Evolutionary conservation across 2,329 filamentous ascomycete genomes (phyloP), one percentile per base, ranked within the genome.

Genomic region (Spiromastix sp.): DNA sequence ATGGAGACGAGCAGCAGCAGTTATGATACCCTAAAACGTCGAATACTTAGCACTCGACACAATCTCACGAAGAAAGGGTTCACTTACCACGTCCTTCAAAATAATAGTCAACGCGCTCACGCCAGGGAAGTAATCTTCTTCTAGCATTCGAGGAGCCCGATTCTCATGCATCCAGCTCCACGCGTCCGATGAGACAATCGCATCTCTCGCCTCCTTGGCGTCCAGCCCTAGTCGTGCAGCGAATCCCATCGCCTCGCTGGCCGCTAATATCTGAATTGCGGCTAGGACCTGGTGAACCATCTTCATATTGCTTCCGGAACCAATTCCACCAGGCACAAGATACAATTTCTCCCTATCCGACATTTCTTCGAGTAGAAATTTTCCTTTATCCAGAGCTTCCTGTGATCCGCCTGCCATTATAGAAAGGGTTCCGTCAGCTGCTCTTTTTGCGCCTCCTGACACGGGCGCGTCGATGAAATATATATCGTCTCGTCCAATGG

Each of bases 381-480:
- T 66, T 1, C 70, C 77, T 38, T 70, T 71, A 21, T 67, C 61
- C 2, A 85, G 57, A 4, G 74, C 73, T 2, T 63, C 66, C 1
- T 71, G 66, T 0, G 71, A 62, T 0, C 69, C 79, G 2, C 77
- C 75, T 0, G 79, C 79, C 72, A 87, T 84, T 51, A 87, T 85
- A 5, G 79, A 81, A 27, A 86, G 60, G 0, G 80, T 83, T 3
- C 81, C 81, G 32, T 80, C 71, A 0, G 77, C 79, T 2, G 81
- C 81, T 21, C 81, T 69, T 7, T 70, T 66, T 0, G 77, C 73
- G 2, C 81, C 81, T 1, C 81, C 81, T 0, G 79, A 84, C 0
- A 86, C 81, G 0, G 81, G 81, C 15, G 72, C 71, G 55, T 85
- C 81, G 33, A 87, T 70, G 34, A 85, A 70, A 32, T 67, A 62